Evolutionary conservation across 495 filamentous ascomycete genomes (phyloP).

Genomic region (Aspergillus homomorphus): DNA sequence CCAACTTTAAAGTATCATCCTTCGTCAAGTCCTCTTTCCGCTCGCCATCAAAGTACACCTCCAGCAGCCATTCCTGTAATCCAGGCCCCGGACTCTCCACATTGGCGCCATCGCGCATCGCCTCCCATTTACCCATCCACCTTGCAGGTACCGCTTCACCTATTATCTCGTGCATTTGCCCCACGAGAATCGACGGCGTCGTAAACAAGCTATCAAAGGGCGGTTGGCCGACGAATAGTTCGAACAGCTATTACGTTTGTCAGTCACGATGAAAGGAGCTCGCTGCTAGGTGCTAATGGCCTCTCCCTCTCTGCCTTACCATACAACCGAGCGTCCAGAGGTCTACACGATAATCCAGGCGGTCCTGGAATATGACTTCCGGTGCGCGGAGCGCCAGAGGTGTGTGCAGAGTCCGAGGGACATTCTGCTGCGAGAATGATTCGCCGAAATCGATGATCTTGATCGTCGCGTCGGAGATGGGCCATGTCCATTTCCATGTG

Average conservation of each 20-base stretch:
- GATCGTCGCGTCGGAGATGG: slow-evolving; percentile 18
- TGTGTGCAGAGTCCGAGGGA: slow-evolving; percentile 32
- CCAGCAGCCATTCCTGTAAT: slow-evolving; percentile 37
- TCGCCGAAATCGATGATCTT: slow-evolving; percentile 47
- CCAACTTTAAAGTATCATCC: neutral
- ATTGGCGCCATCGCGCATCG: slow-evolving; percentile 3
- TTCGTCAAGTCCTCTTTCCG: neutral
- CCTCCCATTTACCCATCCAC: slow-evolving; percentile 28
- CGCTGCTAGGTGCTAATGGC: neutral
- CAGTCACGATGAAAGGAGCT: slow-evolving; percentile 9
- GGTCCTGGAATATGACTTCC: slow-evolving; percentile 40
- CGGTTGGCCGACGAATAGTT: slow-evolving; percentile 36
- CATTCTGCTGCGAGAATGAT: slow-evolving; percentile 29
- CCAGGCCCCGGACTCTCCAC: slow-evolving; percentile 20
- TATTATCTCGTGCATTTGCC: slow-evolving; percentile 35
- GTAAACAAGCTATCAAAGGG: slow-evolving; percentile 36
- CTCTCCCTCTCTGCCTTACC: slow-evolving; percentile 30
- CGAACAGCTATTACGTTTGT: slow-evolving; percentile 35
- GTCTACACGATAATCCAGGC: slow-evolving; percentile 37
- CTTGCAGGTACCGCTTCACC: slow-evolving; percentile 31
- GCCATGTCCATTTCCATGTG: slow-evolving; percentile 21
- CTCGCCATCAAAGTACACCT: slow-evolving; percentile 22
- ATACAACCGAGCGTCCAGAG: slow-evolving; percentile 44
- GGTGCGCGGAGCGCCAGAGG: slow-evolving; percentile 37
- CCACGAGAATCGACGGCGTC: slow-evolving; percentile 29